phyloP scores from a whole-genome alignment of 2,329 filamentous ascomycete species.

The Phaeoacremonium minimum region DNA sequence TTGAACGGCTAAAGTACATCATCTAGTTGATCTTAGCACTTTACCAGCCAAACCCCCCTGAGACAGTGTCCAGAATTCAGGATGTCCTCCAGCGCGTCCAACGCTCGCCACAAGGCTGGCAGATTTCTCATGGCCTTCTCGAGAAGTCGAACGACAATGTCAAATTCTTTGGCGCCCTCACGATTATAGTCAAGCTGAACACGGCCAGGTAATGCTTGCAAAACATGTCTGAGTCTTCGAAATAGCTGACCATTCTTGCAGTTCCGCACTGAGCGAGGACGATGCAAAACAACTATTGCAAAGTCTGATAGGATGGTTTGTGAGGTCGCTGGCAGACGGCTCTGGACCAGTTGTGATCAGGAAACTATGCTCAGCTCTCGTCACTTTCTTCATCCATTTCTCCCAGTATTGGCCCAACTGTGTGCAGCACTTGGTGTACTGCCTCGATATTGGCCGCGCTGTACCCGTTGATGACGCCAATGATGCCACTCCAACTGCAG shows the following conservation, averaged over 20 bases:
- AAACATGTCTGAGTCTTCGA: neutral
- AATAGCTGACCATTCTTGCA: slow-evolving; percentile 14
- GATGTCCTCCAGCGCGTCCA: slow-evolving; percentile 76
- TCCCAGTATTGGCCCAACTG: slow-evolving; percentile 63
- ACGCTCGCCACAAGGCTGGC: slow-evolving; percentile 77
- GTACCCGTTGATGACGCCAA: slow-evolving; percentile 44
- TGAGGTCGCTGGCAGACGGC: slow-evolving; percentile 45
- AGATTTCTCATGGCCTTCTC: slow-evolving; percentile 74
- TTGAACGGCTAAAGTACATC: neutral
- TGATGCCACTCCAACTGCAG: slow-evolving; percentile 33
- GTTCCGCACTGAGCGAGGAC: slow-evolving; percentile 47
- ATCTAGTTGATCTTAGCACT: slow-evolving; percentile 45
- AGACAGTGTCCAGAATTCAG: slow-evolving; percentile 52
- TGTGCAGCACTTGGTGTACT: slow-evolving; percentile 58
- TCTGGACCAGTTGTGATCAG: slow-evolving; percentile 59
- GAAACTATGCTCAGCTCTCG: slow-evolving; percentile 74
- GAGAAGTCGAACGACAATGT: slow-evolving; percentile 66
- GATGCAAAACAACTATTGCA: slow-evolving; percentile 56
- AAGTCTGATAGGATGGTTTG: slow-evolving; percentile 59
- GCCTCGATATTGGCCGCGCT: slow-evolving; percentile 43
- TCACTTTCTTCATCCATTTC: slow-evolving; percentile 71
- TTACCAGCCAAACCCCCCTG: slow-evolving; percentile 46
- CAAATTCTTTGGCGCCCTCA: slow-evolving; percentile 89
- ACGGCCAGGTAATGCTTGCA: slow-evolving; percentile 59
- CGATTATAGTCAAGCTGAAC: slow-evolving; percentile 91